phyloP scores from a whole-genome alignment of 805 yeast species.

The Saturnispora dispora region DNA sequence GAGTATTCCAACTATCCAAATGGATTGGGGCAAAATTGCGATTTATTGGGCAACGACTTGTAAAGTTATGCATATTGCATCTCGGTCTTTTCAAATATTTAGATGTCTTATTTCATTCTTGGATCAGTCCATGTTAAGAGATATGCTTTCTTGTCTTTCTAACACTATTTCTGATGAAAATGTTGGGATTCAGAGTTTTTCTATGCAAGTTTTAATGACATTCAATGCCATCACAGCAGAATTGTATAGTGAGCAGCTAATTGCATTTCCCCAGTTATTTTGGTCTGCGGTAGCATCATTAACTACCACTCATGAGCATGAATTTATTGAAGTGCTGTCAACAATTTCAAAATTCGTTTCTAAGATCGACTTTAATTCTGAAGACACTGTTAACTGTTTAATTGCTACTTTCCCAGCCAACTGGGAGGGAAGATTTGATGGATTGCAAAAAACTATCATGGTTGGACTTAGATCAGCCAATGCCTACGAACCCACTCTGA shows the following conservation, averaged over 20 bases:
- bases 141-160: conserved; percentile 86
- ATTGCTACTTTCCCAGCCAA: conserved; percentile 84
- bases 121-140: conserved; percentile 83
- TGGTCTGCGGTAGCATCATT: conserved; percentile 94
- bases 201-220: conserved; percentile 96
- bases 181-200: conserved; percentile 87
- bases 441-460: conserved; percentile 70
- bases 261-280: conserved; percentile 85
- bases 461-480: conserved; percentile 77
- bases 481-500: conserved; percentile 69
- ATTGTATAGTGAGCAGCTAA: conserved; percentile 63
- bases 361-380: conserved; percentile 78
- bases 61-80: conserved; percentile 94
- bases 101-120: conserved; percentile 72
- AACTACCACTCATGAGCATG: conserved; percentile 85
- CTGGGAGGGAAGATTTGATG: conserved; percentile 94
- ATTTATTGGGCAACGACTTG: conserved; percentile 95
- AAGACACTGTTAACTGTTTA: conserved; percentile 75
- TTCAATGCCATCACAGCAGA: conserved; percentile 87
- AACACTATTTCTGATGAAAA: conserved; percentile 89
- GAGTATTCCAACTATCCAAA: conserved; percentile 45
- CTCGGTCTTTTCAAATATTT: conserved; percentile 90
- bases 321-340: conserved; percentile 79
- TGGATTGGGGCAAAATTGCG: conserved; percentile 78
- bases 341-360: conserved; percentile 75